phyloP scores from a whole-genome alignment of 2,329 filamentous ascomycete genomes.

The Chalaropsis thielavioides region DNA sequence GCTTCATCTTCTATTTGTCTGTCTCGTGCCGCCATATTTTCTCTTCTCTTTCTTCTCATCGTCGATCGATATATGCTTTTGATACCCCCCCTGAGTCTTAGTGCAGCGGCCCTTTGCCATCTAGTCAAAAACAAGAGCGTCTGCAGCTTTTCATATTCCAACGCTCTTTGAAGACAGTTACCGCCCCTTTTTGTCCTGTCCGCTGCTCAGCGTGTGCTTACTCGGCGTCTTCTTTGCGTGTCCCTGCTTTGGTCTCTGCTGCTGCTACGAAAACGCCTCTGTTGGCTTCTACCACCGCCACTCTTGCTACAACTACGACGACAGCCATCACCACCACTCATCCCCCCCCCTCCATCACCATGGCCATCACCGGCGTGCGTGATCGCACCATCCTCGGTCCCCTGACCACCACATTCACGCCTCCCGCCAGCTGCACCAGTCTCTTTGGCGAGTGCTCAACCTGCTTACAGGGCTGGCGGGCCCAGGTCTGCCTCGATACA shows the following conservation, averaged over 20 bases:
- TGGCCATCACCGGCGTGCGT: conserved; percentile 14
- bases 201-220: neutral
- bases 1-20: neutral
- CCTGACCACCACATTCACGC: conserved; percentile 19
- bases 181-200: neutral
- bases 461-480: conserved; percentile 8
- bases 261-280: no score
- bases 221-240: no score
- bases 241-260: no score
- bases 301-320: no score
- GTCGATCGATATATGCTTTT: conserved; percentile 5
- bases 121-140: neutral
- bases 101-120: neutral
- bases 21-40: neutral
- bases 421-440: conserved; percentile 17
- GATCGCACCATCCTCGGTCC: conserved; percentile 18
- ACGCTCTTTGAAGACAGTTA: neutral
- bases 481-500: conserved; percentile 10
- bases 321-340: no score
- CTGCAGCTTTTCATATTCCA: neutral
- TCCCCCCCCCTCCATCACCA: neutral
- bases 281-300: no score
- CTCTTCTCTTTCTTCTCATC: neutral
- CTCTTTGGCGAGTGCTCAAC: conserved; percentile 12
- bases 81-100: neutral